A percentile compares a stretch with the other conserved stretches of the same genome.
Conservation (phyloP, 208 protist genomes). For the Trypanosoma melophagium region DNA sequence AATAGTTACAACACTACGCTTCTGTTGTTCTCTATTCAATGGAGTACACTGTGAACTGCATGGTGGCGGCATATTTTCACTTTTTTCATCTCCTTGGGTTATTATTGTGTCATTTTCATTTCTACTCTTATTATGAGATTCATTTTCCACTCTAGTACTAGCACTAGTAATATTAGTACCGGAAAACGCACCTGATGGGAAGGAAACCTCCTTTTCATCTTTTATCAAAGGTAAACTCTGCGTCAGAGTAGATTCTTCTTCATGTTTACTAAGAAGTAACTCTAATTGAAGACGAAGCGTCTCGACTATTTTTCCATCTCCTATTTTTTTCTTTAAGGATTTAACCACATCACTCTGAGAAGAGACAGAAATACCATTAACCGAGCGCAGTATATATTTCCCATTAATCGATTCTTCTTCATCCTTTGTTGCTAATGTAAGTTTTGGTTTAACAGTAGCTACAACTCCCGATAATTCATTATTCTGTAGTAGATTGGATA, state of each 20-base stretch:
- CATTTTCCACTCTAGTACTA: not conserved
- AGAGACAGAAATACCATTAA: conserved; percentile 16
- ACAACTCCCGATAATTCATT: not conserved
- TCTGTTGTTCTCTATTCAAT: conserved; percentile 35
- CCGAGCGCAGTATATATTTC: conserved; percentile 15
- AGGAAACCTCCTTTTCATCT: not conserved
- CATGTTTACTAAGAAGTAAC: not conserved
- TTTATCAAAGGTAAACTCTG: not conserved
- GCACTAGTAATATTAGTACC: not conserved
- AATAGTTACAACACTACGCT: conserved; percentile 55
- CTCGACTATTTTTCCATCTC: not conserved
- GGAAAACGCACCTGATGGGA: not conserved
- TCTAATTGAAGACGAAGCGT: no score
- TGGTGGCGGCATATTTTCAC: conserved; percentile 3
- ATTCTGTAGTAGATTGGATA: conserved; percentile 8
- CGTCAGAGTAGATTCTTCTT: not conserved
- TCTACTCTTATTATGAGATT: not conserved
- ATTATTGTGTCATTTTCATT: conserved; percentile 2
- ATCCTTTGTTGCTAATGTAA: not conserved
- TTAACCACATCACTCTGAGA: conserved; percentile 22
- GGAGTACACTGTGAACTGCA: conserved; percentile 27
- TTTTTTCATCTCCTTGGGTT: not conserved
- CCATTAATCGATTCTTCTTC: conserved; percentile 1
- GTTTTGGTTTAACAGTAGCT: not conserved
- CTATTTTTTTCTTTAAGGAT: not conserved